phyloP scores from a whole-genome alignment of 768 basidiomycete genomes.

The Pleurotus giganteus region DNA sequence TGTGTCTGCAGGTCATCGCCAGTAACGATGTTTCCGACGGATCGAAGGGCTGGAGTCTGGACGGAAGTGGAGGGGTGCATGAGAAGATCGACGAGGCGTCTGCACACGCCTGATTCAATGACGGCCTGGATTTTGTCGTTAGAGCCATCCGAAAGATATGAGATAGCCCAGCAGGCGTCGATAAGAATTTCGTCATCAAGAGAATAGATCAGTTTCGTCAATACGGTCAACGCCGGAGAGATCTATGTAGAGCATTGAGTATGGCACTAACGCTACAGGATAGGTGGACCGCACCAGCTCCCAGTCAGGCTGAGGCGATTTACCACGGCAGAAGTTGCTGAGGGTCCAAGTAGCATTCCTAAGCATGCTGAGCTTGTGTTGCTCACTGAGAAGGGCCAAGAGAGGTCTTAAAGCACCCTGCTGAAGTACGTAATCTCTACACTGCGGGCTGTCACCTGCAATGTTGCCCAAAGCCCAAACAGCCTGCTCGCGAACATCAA shows the following conservation, averaged over 20 bases:
- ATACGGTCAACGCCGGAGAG: conserved; percentile 91
- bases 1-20: conserved; percentile 99
- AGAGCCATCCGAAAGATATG: conserved; percentile 97
- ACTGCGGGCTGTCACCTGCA: conserved; percentile 96
- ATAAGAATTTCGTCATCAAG: conserved; percentile 99
- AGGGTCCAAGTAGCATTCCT: conserved; percentile 98
- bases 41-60: conserved; percentile 96
- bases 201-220: conserved; percentile 98
- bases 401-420: conserved; percentile 93
- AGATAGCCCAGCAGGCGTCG: conserved; percentile 99
- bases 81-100: conserved; percentile 94
- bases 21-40: conserved; percentile 98
- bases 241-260: conserved; percentile 59
- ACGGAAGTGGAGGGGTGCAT: conserved; percentile 95
- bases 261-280: conserved; percentile 6
- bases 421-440: conserved; percentile 94
- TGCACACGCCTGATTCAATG: conserved; percentile 96
- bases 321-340: conserved; percentile 98
- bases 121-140: conserved; percentile 99
- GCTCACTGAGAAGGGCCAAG: conserved; percentile 84
- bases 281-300: conserved; percentile 64
- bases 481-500: conserved; percentile 98
- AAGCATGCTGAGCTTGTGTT: conserved; percentile 99
- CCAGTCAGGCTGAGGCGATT: conserved; percentile 98
- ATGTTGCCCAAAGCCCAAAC: conserved; percentile 99